Conservation (phyloP, 371 early-diverging fungal genomes). For the Mucor velutinosus region DNA sequence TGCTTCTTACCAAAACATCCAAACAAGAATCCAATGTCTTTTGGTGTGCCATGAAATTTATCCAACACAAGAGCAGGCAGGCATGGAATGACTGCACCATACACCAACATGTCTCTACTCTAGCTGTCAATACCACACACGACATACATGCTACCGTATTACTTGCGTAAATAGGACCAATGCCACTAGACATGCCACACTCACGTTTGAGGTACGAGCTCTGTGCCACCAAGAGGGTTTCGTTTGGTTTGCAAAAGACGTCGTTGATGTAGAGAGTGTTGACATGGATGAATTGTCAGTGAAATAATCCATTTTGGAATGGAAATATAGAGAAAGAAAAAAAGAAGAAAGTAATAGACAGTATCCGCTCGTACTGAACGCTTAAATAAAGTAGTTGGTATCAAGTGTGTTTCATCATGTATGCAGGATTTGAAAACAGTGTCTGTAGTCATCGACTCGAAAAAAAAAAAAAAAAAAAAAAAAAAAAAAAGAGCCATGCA, state of each 20-base stretch:
- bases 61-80: constrained; percentile 65
- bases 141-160: too few relatives aligned
- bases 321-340: not conserved
- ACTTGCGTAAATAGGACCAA: constrained; percentile 12
- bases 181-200: constrained; percentile 1
- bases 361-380: not conserved
- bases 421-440: not conserved
- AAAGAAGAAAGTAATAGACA: not conserved
- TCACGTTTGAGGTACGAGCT: not conserved
- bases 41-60: constrained; percentile 53
- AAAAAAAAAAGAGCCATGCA: too few relatives aligned
- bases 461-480: not conserved
- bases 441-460: too few relatives aligned
- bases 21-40: constrained; percentile 68
- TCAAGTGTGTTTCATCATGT: not conserved
- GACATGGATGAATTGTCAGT: not conserved
- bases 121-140: not conserved
- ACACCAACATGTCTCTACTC: constrained; percentile 59
- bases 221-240: not conserved
- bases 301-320: not conserved
- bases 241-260: not conserved
- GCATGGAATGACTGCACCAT: constrained; percentile 75
- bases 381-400: not conserved
- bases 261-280: not conserved
- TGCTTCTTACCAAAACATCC: constrained; percentile 61